Evolutionary conservation across 139 green algal species (phyloP).

Genomic region (Closterium sp.): DNA sequence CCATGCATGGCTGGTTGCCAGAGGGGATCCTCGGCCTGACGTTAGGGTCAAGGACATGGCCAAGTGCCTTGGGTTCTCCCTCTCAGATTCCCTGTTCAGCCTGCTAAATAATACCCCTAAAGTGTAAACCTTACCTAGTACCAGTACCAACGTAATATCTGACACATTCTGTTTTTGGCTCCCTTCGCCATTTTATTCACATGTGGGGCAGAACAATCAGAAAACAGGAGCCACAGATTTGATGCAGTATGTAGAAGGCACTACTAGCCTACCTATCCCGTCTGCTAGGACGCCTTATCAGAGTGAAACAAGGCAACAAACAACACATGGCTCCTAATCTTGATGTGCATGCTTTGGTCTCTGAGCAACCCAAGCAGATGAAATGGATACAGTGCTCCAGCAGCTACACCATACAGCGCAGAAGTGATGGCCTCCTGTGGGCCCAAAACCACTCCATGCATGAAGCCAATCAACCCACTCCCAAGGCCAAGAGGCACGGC

Average conservation of each 20-base stretch:
- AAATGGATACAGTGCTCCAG: not conserved
- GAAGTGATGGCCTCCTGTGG: not conserved
- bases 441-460: not conserved
- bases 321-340: not conserved
- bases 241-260: too few relatives aligned
- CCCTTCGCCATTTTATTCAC: too few relatives aligned
- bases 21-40: conserved; percentile 20
- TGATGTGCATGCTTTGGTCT: not conserved
- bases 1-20: conserved; percentile 44
- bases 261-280: too few relatives aligned
- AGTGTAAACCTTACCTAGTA: not conserved
- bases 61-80: conserved; percentile 35
- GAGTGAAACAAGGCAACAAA: too few relatives aligned
- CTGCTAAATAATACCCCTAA: conserved; percentile 24
- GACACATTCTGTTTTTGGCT: too few relatives aligned
- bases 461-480: not conserved
- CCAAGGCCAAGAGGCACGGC: not conserved
- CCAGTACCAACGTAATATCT: not conserved
- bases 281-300: too few relatives aligned
- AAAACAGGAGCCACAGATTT: too few relatives aligned
- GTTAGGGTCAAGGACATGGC: conserved; percentile 49
- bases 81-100: conserved; percentile 29
- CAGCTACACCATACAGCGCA: not conserved
- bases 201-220: too few relatives aligned
- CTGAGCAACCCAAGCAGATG: not conserved